Conservation (phyloP, 2,329 filamentous ascomycete genomes). For the Diaporthe humulicola region DNA sequence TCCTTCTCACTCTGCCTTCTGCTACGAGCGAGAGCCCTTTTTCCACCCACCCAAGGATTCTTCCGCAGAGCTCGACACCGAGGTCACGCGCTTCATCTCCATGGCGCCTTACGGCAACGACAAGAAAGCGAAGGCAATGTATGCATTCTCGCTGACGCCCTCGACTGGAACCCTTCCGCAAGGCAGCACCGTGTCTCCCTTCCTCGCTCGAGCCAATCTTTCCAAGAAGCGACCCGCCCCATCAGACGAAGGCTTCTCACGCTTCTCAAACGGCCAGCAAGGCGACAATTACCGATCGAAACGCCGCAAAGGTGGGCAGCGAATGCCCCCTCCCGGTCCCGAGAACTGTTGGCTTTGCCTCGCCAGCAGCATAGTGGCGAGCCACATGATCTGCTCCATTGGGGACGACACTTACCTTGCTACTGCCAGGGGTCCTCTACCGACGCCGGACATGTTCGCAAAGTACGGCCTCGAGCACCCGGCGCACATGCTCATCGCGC, state of each 20-base stretch:
- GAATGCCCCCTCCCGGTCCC: constrained; percentile 75
- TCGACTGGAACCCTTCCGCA: constrained; percentile 71
- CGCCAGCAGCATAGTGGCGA: constrained; percentile 84
- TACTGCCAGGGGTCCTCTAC: constrained; percentile 90
- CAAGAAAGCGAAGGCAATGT: constrained; percentile 83
- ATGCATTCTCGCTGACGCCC: constrained; percentile 80
- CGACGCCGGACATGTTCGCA: constrained; percentile 76
- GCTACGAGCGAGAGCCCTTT: constrained; percentile 95
- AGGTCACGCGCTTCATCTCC: constrained; percentile 90
- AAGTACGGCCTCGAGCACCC: constrained; percentile 79
- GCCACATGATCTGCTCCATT: constrained; percentile 91
- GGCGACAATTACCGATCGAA: constrained; percentile 53
- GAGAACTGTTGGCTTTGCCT: constrained; percentile 96
- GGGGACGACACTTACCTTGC: constrained; percentile 90
- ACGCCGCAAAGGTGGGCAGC: constrained; percentile 59
- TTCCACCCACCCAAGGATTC: constrained; percentile 69
- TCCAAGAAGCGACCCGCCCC: constrained; percentile 69
- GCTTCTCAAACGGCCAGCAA: constrained; percentile 58
- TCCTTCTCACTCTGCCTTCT: constrained; percentile 73
- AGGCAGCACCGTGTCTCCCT: constrained; percentile 83
- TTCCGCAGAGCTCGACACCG: constrained; percentile 55
- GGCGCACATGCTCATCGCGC: constrained; percentile 91
- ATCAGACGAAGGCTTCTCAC: constrained; percentile 63
- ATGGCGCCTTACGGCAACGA: constrained; percentile 83
- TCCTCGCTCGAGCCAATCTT: constrained; percentile 57